Evolutionary conservation across 805 yeast genomes (phyloP).

Genomic region (Ogataea sp.): DNA sequence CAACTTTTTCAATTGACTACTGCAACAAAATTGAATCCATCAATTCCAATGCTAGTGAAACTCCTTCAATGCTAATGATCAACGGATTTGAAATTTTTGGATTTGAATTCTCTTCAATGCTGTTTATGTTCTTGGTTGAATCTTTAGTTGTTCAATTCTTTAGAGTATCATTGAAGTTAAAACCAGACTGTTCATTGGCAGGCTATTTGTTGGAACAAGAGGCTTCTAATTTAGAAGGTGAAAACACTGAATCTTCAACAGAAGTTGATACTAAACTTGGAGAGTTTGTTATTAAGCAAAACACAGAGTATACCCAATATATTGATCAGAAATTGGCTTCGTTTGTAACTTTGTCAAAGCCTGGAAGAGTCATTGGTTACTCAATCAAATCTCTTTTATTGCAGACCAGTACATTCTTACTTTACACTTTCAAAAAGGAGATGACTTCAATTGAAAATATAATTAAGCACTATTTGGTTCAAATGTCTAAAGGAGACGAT

Average conservation of each 20-base stretch:
- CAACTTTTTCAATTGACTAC: conserved; percentile 22
- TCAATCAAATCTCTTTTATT: conserved; percentile 28
- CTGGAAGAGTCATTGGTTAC: conserved; percentile 19
- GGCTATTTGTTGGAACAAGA: neutral
- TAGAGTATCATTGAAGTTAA: conserved; percentile 2
- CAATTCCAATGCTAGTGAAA: conserved; percentile 8
- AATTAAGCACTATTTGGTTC: conserved; percentile 40
- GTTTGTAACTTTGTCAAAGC: conserved; percentile 15
- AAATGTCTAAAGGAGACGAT: conserved; percentile 14
- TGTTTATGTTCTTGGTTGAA: conserved; percentile 18
- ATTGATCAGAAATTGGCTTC: conserved; percentile 17
- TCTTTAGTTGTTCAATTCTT: conserved; percentile 16
- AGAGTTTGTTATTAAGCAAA: neutral
- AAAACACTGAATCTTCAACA: neutral
- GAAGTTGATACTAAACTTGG: neutral
- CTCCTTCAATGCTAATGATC: conserved; percentile 15
- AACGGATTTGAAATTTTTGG: conserved; percentile 23
- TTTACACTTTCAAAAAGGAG: conserved; percentile 6
- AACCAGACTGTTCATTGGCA: neutral
- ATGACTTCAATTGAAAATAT: conserved; percentile 34
- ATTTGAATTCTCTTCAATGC: conserved; percentile 21
- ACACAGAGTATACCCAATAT: conserved; percentile 9
- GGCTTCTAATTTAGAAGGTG: neutral
- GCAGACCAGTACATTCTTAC: conserved; percentile 46
- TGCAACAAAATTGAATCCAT: conserved; percentile 13